A percentile compares a stretch with the other conserved stretches of the same genome.
Conservation (phyloP, 768 basidiomycete genomes). For the Amanita pallidorosea region DNA sequence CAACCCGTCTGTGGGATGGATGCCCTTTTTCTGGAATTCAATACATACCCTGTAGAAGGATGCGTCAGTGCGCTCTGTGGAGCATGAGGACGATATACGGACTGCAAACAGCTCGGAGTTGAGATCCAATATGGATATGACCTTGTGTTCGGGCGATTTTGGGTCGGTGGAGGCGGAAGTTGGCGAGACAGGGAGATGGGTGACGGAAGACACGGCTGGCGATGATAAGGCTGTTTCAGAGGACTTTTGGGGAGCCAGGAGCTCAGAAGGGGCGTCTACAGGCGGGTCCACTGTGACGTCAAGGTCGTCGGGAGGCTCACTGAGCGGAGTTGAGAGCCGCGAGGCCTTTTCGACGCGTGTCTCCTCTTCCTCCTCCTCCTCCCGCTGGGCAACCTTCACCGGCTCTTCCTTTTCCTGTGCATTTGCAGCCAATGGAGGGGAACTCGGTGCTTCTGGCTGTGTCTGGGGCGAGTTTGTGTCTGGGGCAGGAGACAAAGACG, state of each 20-base stretch:
- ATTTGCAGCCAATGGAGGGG: slow-evolving; percentile 9
- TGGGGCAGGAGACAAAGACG: slow-evolving; percentile 48
- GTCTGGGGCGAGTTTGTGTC: slow-evolving; percentile 28
- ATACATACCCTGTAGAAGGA: slow-evolving; percentile 39
- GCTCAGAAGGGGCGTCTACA: neutral
- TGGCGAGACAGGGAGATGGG: slow-evolving; percentile 10
- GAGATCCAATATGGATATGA: slow-evolving; percentile 50
- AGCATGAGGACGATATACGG: slow-evolving; percentile 11
- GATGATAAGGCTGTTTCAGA: neutral
- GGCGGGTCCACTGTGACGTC: slow-evolving; percentile 23
- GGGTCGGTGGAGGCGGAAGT: slow-evolving; percentile 16
- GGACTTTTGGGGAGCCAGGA: neutral
- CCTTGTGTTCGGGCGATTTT: slow-evolving; percentile 36
- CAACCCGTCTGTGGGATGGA: slow-evolving; percentile 33
- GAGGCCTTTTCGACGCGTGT: slow-evolving; percentile 25
- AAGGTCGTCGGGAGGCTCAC: slow-evolving; percentile 50
- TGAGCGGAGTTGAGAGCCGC: slow-evolving; percentile 61
- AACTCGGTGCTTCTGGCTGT: slow-evolving; percentile 11
- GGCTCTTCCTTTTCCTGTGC: slow-evolving; percentile 24
- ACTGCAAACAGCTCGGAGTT: slow-evolving; percentile 68
- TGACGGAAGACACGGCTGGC: slow-evolving; percentile 6
- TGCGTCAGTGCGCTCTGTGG: neutral
- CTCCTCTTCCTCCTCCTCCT: slow-evolving; percentile 28
- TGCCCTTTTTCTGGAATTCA: slow-evolving; percentile 46
- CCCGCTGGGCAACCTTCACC: slow-evolving; percentile 20